These are phyloP conservation scores for Blumeria hordei DNA, from an alignment of 2,329 filamentous ascomycete genomes.

Conservation along the genomic window DNA sequence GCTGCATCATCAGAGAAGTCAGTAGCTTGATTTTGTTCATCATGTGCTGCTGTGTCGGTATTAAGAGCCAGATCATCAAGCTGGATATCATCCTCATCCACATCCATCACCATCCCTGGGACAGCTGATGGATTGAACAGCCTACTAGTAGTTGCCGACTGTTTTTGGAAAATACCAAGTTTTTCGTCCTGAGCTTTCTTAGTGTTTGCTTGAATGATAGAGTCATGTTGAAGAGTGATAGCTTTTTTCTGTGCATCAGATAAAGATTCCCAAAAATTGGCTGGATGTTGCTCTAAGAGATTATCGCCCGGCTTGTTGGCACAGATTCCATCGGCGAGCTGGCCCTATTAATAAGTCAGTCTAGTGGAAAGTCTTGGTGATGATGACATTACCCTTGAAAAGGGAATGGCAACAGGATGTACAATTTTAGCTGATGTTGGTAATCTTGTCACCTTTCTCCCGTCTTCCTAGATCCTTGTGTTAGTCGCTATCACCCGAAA, in stretches of 20 bases:
- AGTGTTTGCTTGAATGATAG: neutral
- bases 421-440: constrained; percentile 3
- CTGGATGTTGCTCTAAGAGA: constrained; percentile 9
- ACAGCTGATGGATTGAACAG: neutral
- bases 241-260: constrained; percentile 4
- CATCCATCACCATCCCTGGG: neutral
- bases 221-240: neutral
- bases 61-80: constrained; percentile 1
- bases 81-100: constrained; percentile 3
- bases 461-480: constrained; percentile 6
- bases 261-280: constrained; percentile 7
- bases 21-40: neutral
- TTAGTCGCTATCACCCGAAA: neutral
- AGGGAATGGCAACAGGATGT: constrained; percentile 4
- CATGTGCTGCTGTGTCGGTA: neutral
- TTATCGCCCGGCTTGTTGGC: constrained; percentile 3
- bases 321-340: neutral
- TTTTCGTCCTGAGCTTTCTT: constrained; percentile 1
- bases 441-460: constrained; percentile 2
- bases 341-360: neutral
- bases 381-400: constrained; percentile 3
- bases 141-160: neutral
- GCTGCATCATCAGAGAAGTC: constrained; percentile 1
- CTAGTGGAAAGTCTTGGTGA: neutral
- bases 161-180: neutral